Conservation (phyloP, 2,329 filamentous ascomycete species). For the Fusarium sororula region DNA sequence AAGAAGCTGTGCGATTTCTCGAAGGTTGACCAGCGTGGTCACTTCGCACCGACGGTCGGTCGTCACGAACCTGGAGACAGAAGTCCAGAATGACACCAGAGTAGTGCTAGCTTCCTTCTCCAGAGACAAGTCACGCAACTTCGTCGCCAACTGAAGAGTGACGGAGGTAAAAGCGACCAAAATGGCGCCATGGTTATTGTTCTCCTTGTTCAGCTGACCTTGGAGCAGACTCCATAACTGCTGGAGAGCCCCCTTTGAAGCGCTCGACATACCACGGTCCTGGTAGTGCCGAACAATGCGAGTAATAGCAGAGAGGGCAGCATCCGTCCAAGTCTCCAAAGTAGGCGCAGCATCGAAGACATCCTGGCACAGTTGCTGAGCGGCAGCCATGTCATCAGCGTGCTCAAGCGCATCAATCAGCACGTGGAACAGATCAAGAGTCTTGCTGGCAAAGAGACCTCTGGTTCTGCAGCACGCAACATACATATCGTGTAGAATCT, state of each 20-base stretch:
- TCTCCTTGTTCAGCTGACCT: neutral
- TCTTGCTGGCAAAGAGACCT: neutral
- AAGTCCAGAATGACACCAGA: neutral
- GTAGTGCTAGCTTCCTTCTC: neutral
- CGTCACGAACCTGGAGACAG: neutral
- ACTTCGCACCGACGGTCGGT: neutral
- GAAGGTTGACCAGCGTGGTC: neutral
- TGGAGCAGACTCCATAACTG: neutral
- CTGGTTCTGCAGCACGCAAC: neutral
- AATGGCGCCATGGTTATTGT: neutral
- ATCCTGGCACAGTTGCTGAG: neutral
- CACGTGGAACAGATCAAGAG: neutral
- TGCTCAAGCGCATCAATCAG: neutral
- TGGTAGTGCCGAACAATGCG: neutral
- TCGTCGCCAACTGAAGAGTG: neutral
- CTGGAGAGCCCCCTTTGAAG: neutral
- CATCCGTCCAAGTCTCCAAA: neutral
- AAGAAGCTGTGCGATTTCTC: neutral
- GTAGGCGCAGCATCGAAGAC: neutral
- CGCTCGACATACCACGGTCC: neutral
- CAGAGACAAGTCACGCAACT: neutral
- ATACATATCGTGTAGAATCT: neutral
- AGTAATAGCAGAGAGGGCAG: neutral
- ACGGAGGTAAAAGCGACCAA: neutral
- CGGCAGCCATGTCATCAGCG: neutral